Percentiles rank a stretch among this genome's conserved stretches.
These are phyloP conservation scores for Leonotis leonurus DNA, from an alignment of 257 asterid species.

Conservation along the genomic window DNA sequence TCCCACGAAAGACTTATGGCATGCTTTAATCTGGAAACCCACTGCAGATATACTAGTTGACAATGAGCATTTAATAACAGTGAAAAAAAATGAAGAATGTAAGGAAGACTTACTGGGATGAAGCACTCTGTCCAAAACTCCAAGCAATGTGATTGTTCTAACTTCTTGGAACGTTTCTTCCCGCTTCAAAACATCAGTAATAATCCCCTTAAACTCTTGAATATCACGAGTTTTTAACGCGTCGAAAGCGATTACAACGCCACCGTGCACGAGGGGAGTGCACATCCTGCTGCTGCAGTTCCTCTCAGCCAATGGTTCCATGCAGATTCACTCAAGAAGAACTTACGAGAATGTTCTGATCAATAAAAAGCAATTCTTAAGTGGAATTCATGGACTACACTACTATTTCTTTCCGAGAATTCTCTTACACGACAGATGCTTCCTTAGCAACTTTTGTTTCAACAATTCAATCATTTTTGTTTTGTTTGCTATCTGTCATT, in stretches of 20 bases:
- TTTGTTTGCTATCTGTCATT: slow-evolving; percentile 1
- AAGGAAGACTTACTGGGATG: slow-evolving; percentile 71
- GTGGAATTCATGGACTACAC: not conserved
- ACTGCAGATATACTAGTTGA: slow-evolving; percentile 34
- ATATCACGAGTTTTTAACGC: slow-evolving; percentile 41
- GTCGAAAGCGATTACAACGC: slow-evolving; percentile 51
- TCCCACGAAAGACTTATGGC: slow-evolving; percentile 40
- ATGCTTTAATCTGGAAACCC: slow-evolving; percentile 64
- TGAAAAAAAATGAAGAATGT: not conserved
- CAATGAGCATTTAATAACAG: not conserved
- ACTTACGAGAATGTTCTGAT: slow-evolving; percentile 4
- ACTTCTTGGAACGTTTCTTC: slow-evolving; percentile 39
- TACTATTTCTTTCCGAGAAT: not conserved
- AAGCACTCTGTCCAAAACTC: slow-evolving; percentile 42
- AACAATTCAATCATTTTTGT: not conserved
- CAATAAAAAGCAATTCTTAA: not conserved
- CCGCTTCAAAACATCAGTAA: slow-evolving; percentile 24
- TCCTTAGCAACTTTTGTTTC: not conserved
- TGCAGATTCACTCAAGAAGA: slow-evolving; percentile 13
- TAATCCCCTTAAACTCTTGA: slow-evolving; percentile 30
- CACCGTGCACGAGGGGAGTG: slow-evolving; percentile 33
- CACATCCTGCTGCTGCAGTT: slow-evolving; percentile 11
- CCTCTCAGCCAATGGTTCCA: slow-evolving; percentile 28
- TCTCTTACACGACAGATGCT: not conserved
- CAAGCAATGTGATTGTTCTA: slow-evolving; percentile 48